These are phyloP conservation scores for Chionographis japonica DNA, from an alignment of 106 monocot genomes.

Conservation along the genomic window DNA sequence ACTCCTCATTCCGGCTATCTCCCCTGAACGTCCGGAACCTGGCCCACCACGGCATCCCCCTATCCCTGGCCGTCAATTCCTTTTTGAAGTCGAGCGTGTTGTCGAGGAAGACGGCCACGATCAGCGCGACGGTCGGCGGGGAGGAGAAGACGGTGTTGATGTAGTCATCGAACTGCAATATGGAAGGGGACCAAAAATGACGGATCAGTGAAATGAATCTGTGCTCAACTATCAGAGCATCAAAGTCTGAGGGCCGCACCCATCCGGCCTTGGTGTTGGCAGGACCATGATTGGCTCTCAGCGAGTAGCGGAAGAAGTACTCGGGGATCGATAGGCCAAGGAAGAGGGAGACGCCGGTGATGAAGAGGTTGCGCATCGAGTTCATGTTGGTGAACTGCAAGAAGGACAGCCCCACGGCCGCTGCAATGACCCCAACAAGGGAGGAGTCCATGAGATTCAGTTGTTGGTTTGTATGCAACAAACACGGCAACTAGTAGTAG, in stretches of 20 bases:
- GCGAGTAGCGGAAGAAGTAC: slow-evolving; percentile 35
- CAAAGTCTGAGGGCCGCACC: slow-evolving; percentile 1
- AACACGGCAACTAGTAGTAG: too few relatives aligned
- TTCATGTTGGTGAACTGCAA: slow-evolving; percentile 76
- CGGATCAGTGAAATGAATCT: neutral
- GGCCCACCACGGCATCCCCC: slow-evolving; percentile 99
- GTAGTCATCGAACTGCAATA: slow-evolving; percentile 89
- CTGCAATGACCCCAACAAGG: slow-evolving; percentile 2
- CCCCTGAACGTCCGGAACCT: slow-evolving; percentile 89
- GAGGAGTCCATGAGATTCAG: too few relatives aligned
- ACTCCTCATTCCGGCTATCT: slow-evolving; percentile 93
- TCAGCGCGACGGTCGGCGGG: slow-evolving; percentile 75
- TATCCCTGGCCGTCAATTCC: slow-evolving; percentile 47
- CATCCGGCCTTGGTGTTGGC: slow-evolving; percentile 48
- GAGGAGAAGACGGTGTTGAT: slow-evolving; percentile 96
- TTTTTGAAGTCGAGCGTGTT: slow-evolving; percentile 93
- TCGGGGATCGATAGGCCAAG: slow-evolving; percentile 46
- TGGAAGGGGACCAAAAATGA: neutral
- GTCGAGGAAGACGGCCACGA: slow-evolving; percentile 80
- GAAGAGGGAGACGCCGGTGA: slow-evolving; percentile 44
- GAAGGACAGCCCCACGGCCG: slow-evolving; percentile 53
- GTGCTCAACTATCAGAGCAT: too few relatives aligned
- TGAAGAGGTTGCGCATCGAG: slow-evolving; percentile 63
- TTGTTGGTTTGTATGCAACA: too few relatives aligned
- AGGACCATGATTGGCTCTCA: slow-evolving; percentile 22